Evolutionary conservation across 768 basidiomycete genomes (phyloP).

Genomic region (Tubosaeta sp.): DNA sequence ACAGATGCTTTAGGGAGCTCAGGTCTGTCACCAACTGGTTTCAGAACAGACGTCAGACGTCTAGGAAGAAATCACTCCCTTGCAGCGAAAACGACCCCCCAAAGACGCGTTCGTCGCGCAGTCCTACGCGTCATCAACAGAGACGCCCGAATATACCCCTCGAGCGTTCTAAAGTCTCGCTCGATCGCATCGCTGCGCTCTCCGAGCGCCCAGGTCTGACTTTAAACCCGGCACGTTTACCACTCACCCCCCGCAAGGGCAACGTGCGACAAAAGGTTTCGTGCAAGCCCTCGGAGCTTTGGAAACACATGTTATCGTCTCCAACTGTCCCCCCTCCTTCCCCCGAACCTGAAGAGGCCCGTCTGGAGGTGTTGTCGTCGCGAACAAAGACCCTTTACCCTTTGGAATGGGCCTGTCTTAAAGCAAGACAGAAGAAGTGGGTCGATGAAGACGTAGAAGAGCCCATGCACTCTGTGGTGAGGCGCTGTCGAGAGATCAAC

Average conservation of each 20-base stretch:
- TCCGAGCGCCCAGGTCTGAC: constrained; percentile 26
- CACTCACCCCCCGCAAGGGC: constrained; percentile 28
- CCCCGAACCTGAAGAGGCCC: constrained; percentile 23
- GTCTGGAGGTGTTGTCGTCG: constrained; percentile 22
- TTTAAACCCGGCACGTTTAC: constrained; percentile 3
- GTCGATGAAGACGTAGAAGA: constrained; percentile 20
- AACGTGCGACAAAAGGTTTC: constrained; percentile 4
- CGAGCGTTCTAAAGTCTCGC: constrained; percentile 27
- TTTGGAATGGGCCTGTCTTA: constrained; percentile 73
- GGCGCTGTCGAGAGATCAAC: constrained; percentile 3
- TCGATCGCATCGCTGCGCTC: constrained; percentile 29
- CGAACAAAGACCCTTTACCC: constrained; percentile 46
- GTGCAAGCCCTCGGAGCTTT: constrained; percentile 21
- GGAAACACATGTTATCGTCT: constrained; percentile 30
- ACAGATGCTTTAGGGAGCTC: constrained; percentile 43
- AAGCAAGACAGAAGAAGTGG: constrained; percentile 31
- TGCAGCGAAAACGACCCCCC: constrained; percentile 23
- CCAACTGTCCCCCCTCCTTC: constrained; percentile 17
- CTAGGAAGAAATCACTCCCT: constrained; percentile 19
- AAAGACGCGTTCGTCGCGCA: constrained; percentile 1
- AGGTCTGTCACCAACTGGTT: constrained; percentile 79
- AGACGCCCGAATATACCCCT: constrained; percentile 11
- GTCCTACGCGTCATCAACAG: constrained; percentile 6
- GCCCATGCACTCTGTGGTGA: constrained; percentile 7
- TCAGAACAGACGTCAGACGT: constrained; percentile 71